Evolutionary conservation across 2,329 filamentous ascomycete genomes (phyloP), one percentile per base, ranked within the genome.

Genomic region (Colletotrichum salicis): DNA sequence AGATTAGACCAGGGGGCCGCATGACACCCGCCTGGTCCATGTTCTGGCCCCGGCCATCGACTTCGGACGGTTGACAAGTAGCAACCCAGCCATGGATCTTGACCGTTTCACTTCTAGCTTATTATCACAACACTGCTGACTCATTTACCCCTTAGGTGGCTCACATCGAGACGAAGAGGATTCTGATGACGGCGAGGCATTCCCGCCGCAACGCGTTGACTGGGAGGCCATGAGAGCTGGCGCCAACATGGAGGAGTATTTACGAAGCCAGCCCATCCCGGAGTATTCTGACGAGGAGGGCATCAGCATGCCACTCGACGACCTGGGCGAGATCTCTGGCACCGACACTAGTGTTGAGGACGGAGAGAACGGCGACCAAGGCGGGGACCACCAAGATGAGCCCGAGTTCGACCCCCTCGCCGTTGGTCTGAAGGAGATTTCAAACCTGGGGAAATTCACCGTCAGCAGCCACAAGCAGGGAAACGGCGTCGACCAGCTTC

Each of bases 381-480:
- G 68, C 11, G 79, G 74, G 54, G 77, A 77, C 10, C 77, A 76
- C 8, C 78, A 74, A 4, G 73, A 80, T 11, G 80, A 79, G 37
- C 79, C 82, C 7, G 82, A 84, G 35, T 88, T 91, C 64, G 86
- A 91, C 67, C 84, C 90, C 15, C 82, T 86, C 22, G 86, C 86
- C 22, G 79, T 87, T 12, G 86, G 91, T 55, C 85, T 96, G 73
- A 95, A 95, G 80, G 94, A 96, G 79, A 96, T 96, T 79, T 94
- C 92, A 76, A 95, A 94, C 73, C 87, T 96, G 24, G 94, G 93
- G 37, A 93, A 91, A 74, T 96, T 94, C 86, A 95, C 93, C 12
- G 93, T 96, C 75, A 94, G 92, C 79, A 94, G 90, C 77, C 91
- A 91, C 78, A 96, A 96, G 82, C 93, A 93, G 1, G 93, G 93